A percentile compares a stretch with the other conserved stretches of the same genome.
Conservation (phyloP, 805 yeast species). For the Myxozyma melibiosi region DNA sequence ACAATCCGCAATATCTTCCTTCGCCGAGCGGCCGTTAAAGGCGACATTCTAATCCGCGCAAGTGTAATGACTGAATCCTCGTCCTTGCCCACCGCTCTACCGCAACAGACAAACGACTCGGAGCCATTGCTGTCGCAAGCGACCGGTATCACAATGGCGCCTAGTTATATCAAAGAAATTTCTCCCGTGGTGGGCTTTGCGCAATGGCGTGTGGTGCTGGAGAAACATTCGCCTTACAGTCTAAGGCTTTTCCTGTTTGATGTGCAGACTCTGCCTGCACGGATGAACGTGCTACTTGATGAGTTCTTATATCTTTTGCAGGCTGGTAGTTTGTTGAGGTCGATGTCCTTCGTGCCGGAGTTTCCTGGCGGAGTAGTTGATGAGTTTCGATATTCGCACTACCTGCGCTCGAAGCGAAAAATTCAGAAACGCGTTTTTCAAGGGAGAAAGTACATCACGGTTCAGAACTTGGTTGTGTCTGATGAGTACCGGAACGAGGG, state of each 20-base stretch:
- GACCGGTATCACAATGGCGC: background rate
- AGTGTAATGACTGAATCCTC: constrained; percentile 5
- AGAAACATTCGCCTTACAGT: background rate
- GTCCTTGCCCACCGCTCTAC: background rate
- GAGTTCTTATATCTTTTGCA: background rate
- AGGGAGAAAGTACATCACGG: constrained; percentile 1
- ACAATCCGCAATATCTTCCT: constrained; percentile 1
- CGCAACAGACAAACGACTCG: background rate
- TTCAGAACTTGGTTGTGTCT: background rate
- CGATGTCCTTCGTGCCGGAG: background rate
- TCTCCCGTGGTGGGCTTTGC: constrained; percentile 20
- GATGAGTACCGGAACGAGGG: constrained; percentile 1
- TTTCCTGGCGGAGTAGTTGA: constrained; percentile 22
- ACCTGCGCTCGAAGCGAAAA: constrained; percentile 1
- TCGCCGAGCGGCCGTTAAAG: constrained; percentile 13
- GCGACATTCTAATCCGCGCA: constrained; percentile 18
- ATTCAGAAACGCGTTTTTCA: constrained; percentile 3
- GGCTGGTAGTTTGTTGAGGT: background rate
- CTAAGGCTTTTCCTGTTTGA: constrained; percentile 19
- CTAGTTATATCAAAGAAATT: background rate
- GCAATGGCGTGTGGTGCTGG: constrained; percentile 6
- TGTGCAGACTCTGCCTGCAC: constrained; percentile 3
- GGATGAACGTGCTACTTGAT: constrained; percentile 4
- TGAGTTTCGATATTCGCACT: constrained; percentile 6
- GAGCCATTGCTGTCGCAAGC: too few relatives aligned